Evolutionary conservation across 2,329 filamentous ascomycete genomes (phyloP).

Genomic region (Rhexocercosporidium sp.): DNA sequence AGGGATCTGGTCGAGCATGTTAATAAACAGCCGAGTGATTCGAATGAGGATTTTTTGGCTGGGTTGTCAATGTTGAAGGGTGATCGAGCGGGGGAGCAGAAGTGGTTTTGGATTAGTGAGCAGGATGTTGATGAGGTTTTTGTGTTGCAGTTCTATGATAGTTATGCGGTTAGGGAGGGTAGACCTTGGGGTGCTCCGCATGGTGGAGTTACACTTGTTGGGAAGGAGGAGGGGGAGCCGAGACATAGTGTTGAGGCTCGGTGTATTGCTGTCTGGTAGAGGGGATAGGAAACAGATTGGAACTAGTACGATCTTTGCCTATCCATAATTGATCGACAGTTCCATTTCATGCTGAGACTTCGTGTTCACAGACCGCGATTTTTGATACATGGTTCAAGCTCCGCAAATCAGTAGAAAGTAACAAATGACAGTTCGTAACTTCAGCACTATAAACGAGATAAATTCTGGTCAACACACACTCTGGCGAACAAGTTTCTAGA

Average conservation of each 20-base stretch:
- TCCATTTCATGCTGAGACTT: too few species aligned
- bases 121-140: constrained; percentile 18
- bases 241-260: constrained; percentile 17
- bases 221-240: constrained; percentile 8
- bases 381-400: too few species aligned
- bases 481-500: too few species aligned
- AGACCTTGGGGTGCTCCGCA: constrained; percentile 14
- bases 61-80: constrained; percentile 12
- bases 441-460: too few species aligned
- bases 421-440: too few species aligned
- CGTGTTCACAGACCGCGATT: too few species aligned
- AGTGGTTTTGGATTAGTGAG: constrained; percentile 18
- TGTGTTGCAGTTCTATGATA: constrained; percentile 18
- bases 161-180: constrained; percentile 11
- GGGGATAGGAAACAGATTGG: too few species aligned
- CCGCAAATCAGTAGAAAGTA: too few species aligned
- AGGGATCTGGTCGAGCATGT: constrained; percentile 14
- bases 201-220: constrained; percentile 5
- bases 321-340: too few species aligned
- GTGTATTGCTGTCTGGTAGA: constrained; percentile 14
- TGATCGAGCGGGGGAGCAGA: constrained; percentile 14
- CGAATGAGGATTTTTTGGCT: constrained; percentile 6
- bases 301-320: too few species aligned
- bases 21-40: constrained; percentile 14
- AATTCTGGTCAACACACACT: too few species aligned